Percentiles rank a stretch among this genome's conserved stretches.
Evolutionary conservation across 108 stramenopile species (phyloP).

Genomic region (Nitzschia sp.): DNA sequence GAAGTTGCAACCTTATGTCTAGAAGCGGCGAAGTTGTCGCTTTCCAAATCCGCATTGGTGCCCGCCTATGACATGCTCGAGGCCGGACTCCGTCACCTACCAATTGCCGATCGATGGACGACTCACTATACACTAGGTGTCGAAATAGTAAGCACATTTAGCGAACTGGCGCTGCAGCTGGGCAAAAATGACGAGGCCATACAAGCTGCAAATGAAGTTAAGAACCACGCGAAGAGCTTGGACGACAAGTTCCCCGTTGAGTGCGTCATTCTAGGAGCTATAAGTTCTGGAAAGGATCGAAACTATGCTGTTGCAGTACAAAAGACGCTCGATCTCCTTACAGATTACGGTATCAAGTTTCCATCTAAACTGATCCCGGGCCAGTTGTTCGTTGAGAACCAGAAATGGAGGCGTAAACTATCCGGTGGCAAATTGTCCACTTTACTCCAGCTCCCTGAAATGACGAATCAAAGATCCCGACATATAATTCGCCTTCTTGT

Average conservation of each 20-base stretch:
- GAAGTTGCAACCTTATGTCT: conserved; percentile 33
- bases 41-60: conserved; percentile 38
- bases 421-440: conserved; percentile 13
- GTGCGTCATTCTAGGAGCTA: conserved; percentile 1
- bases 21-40: conserved; percentile 41
- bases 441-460: conserved; percentile 16
- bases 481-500: conserved; percentile 9
- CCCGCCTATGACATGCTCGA: conserved; percentile 40
- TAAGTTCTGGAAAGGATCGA: conserved; percentile 20
- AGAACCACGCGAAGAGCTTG: conserved; percentile 25
- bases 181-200: conserved; percentile 22
- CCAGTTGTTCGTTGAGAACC: conserved; percentile 21
- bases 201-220: conserved; percentile 18
- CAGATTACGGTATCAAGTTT: conserved; percentile 26
- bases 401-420: conserved; percentile 13
- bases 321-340: conserved; percentile 20
- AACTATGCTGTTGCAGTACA: conserved; percentile 25
- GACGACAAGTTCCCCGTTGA: conserved; percentile 48
- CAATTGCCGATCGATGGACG: conserved; percentile 20
- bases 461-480: conserved; percentile 18
- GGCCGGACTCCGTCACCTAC: conserved; percentile 23
- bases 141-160: conserved; percentile 29
- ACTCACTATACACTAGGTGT: conserved; percentile 36
- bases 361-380: conserved; percentile 30
- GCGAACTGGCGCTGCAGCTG: conserved; percentile 16